phyloP scores from a whole-genome alignment of 2,329 filamentous ascomycete species.

The Epichloe festucae region DNA sequence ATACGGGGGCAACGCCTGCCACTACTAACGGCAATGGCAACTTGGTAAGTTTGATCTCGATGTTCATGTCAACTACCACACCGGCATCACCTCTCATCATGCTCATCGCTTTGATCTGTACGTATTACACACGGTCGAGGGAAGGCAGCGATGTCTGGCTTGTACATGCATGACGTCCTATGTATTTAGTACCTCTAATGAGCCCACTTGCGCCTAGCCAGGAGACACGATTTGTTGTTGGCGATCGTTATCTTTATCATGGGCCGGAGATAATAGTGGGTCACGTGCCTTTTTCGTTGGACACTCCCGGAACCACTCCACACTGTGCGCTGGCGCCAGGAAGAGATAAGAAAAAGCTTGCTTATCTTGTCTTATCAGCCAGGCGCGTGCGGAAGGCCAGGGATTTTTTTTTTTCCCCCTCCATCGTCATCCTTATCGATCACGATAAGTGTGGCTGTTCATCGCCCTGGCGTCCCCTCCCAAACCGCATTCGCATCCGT shows the following conservation, averaged over 20 bases:
- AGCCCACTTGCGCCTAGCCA: neutral
- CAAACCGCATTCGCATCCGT: slow-evolving; percentile 10
- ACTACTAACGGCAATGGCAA: slow-evolving; percentile 27
- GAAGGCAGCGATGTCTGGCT: neutral
- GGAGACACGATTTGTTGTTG: neutral
- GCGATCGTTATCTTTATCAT: slow-evolving; percentile 1
- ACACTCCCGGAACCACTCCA: neutral
- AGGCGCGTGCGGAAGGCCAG: slow-evolving; percentile 16
- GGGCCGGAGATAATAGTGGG: slow-evolving; percentile 8
- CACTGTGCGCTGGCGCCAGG: neutral
- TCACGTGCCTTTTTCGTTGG: slow-evolving; percentile 20
- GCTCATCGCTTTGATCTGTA: neutral
- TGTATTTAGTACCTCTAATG: neutral
- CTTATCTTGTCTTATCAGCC: slow-evolving; percentile 25
- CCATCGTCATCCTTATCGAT: slow-evolving; percentile 26
- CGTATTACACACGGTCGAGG: neutral
- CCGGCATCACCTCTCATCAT: neutral
- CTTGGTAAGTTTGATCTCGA: slow-evolving; percentile 21
- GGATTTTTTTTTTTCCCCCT: slow-evolving; percentile 17
- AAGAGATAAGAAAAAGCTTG: slow-evolving; percentile 8
- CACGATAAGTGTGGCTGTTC: slow-evolving; percentile 21
- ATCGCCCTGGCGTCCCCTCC: slow-evolving; percentile 15
- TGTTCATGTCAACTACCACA: neutral
- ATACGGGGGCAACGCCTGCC: slow-evolving; percentile 23
- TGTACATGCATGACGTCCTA: neutral